These are phyloP conservation scores for Yamadazyma taylorii DNA, from an alignment of 1,139 yeast genomes.

Conservation along the genomic window DNA sequence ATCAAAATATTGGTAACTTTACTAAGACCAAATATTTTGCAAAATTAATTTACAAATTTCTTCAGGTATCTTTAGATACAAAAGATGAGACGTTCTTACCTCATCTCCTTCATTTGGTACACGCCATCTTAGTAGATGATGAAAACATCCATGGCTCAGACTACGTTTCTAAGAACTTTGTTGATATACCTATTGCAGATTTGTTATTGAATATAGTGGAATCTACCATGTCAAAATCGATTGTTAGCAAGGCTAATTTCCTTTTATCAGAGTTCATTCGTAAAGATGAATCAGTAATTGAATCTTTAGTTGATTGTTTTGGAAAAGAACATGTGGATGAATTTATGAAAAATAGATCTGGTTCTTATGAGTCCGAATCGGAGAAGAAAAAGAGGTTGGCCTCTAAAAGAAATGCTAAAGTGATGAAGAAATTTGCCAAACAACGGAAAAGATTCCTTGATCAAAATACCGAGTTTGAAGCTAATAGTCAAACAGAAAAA, in stretches of 20 bases:
- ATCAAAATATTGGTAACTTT: conserved; percentile 46
- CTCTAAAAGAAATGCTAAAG: conserved; percentile 36
- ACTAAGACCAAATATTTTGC: conserved; percentile 55
- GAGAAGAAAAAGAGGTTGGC: conserved; percentile 48
- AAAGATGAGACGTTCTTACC: conserved; percentile 56
- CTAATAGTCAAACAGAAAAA: conserved; percentile 10
- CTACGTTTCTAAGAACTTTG: conserved; percentile 44
- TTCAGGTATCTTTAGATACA: conserved; percentile 50
- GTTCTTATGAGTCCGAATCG: conserved; percentile 31
- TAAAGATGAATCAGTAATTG: conserved; percentile 49
- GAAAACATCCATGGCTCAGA: conserved; percentile 40
- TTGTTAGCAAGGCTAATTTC: conserved; percentile 54
- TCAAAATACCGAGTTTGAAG: conserved; percentile 26
- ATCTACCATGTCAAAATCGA: conserved; percentile 48
- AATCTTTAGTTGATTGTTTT: conserved; percentile 53
- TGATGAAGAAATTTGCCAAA: conserved; percentile 43
- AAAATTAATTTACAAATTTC: conserved; percentile 54
- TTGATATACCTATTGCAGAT: conserved; percentile 57
- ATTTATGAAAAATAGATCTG: conserved; percentile 32
- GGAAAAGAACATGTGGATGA: conserved; percentile 54
- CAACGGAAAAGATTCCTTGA: conserved; percentile 40
- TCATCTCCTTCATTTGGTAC: conserved; percentile 63
- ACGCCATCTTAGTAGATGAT: conserved; percentile 62
- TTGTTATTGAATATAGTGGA: conserved; percentile 52
- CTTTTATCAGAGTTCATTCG: conserved; percentile 50